phyloP scores from a whole-genome alignment of 2,329 filamentous ascomycete species.

The Ceratocystis smalleyi region DNA sequence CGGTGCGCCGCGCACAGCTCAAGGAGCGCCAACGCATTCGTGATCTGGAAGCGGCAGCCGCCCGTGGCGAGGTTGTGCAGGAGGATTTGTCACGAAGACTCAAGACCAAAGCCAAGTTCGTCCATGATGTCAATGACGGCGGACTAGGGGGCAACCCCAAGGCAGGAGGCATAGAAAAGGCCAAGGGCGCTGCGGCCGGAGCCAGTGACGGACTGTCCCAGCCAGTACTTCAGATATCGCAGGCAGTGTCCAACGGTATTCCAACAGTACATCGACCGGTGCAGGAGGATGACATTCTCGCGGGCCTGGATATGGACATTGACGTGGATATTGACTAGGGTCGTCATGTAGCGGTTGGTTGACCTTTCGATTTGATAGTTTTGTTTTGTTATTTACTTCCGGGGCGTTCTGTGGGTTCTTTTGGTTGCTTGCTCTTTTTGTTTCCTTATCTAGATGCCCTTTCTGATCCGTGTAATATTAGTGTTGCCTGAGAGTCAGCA shows the following conservation, averaged over 20 bases:
- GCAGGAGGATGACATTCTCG: slow-evolving; percentile 87
- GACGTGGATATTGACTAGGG: slow-evolving; percentile 48
- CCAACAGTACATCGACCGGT: slow-evolving; percentile 61
- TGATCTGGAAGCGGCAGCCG: slow-evolving; percentile 44
- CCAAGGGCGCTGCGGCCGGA: slow-evolving; percentile 20
- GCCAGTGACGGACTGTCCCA: not conserved
- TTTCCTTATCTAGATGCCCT: not conserved
- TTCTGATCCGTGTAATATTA: not conserved
- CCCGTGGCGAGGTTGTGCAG: slow-evolving; percentile 45
- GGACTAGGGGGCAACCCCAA: not conserved
- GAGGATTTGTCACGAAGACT: slow-evolving; percentile 47
- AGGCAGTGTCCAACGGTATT: slow-evolving; percentile 31
- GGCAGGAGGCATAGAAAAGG: slow-evolving; percentile 25
- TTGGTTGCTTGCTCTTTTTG: not conserved
- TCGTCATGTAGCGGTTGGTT: not conserved
- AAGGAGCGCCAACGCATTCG: slow-evolving; percentile 55
- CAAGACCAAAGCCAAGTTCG: slow-evolving; percentile 51
- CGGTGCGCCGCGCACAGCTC: slow-evolving; percentile 78
- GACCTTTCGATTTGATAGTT: not conserved
- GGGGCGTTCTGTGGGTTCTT: not conserved
- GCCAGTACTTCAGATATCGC: slow-evolving; percentile 13
- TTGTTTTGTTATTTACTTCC: not conserved
- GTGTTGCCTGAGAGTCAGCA: too few species aligned
- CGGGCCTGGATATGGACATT: slow-evolving; percentile 73
- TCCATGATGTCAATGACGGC: slow-evolving; percentile 43